These are phyloP conservation scores for Phaffomyces thermotolerans DNA, from an alignment of 805 yeast genomes.

Conservation along the genomic window DNA sequence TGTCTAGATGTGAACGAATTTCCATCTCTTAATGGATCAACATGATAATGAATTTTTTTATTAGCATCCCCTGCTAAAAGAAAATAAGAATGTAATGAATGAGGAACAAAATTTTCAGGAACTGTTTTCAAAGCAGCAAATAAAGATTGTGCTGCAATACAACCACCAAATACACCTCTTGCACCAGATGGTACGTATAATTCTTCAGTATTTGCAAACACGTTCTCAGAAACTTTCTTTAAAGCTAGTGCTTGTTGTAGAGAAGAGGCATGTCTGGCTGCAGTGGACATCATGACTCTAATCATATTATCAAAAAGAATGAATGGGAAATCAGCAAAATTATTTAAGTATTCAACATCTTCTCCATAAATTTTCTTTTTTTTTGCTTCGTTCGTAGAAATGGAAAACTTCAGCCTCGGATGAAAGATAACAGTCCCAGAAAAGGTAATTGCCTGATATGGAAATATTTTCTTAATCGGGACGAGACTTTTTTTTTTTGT, in stretches of 20 bases:
- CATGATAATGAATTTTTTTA: conserved; percentile 45
- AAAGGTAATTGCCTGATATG: not conserved
- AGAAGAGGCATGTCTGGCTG: conserved; percentile 8
- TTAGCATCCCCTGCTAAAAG: conserved; percentile 44
- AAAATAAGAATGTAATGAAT: conserved; percentile 58
- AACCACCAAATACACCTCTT: conserved; percentile 67
- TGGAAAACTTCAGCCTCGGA: too few species aligned
- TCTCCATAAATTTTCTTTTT: not conserved
- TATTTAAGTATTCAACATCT: too few species aligned
- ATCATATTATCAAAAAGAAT: not conserved
- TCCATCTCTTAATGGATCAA: conserved; percentile 44
- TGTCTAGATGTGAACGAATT: conserved; percentile 45
- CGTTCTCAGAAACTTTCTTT: conserved; percentile 9
- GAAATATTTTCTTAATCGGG: not conserved
- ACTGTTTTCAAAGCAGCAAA: conserved; percentile 51
- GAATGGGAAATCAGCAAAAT: not conserved
- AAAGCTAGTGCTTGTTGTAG: conserved; percentile 15
- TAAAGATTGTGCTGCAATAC: conserved; percentile 57
- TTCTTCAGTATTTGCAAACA: conserved; percentile 12
- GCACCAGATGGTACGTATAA: conserved; percentile 43
- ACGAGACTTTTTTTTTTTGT: too few species aligned
- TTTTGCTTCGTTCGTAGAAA: not conserved
- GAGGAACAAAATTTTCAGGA: conserved; percentile 42
- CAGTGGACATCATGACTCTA: conserved; percentile 1
- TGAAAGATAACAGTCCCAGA: not conserved